Base-by-base conservation (phyloP, 129 eudicot genomes). In the Gnaphalium uliginosum region DNA sequence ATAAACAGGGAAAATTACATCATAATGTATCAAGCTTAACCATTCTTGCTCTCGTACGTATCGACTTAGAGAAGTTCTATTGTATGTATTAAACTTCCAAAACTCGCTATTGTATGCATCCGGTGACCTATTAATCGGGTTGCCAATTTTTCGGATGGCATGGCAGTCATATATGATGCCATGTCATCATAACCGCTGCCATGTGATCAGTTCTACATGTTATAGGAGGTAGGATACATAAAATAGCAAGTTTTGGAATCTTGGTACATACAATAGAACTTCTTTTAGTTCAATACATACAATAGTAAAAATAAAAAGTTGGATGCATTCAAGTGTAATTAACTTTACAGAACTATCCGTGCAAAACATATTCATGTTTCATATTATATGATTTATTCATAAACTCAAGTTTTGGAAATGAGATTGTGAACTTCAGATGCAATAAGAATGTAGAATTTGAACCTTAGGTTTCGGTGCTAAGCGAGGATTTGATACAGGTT, bases 381-480 rank as follows among this genome's bases (percentile, higher is more conserved):
- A 41, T 24, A 24, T 25, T 25, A 43, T 60, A 46, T 3, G 14
- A 46, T 13, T 14, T n/a, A 46, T 11, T 14, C 6, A 13, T 46
- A 46, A 46, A 46, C 53, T 46, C 53, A 46, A 46, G 18, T 13
- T 46, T 14, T 46, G 5, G 6, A 46, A 14, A 46, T 14, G 53
- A 46, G 53, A 46, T 13, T 46, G 50, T 13, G 6, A 46, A 46
- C 6, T 46, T 46, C 53, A 46, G 53, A 57, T 35, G 13, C 53
- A 46, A 46, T 46, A 13, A 73, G 13, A 41, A 57, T 68, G 30
- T 39, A 29, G 32, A 72, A 4, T 48, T 1, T 72, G 53, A 69
- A 93, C 98, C 96, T 93, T 93, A 46, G 96, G 81, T 83, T 76
- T 90, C 6, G 98, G 95, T 54, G 86, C 86, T 68, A 87, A 24